These are phyloP conservation scores for Fraxinus quadrangulata DNA, from an alignment of 257 asterid species.

Conservation along the genomic window DNA sequence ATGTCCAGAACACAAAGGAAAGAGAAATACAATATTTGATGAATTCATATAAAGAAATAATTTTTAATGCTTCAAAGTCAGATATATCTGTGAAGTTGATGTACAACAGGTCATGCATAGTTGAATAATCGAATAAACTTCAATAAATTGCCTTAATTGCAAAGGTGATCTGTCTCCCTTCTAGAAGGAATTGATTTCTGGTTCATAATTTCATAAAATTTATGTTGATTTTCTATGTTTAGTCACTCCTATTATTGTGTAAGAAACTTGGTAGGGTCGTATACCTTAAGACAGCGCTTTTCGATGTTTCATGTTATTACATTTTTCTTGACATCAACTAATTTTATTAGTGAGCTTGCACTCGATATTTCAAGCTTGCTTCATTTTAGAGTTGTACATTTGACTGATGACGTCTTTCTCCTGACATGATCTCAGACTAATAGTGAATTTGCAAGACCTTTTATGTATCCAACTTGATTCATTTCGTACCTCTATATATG, in stretches of 20 bases:
- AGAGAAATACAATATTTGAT: background rate
- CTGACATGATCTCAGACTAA: too few relatives aligned
- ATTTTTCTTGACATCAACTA: too few relatives aligned
- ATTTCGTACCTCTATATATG: too few relatives aligned
- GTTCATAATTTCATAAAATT: background rate
- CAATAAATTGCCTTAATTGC: background rate
- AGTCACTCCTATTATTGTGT: too few relatives aligned
- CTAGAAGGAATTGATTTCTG: background rate
- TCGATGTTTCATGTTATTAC: too few relatives aligned
- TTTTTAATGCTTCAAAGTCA: background rate
- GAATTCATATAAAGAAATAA: background rate
- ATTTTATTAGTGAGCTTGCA: too few relatives aligned
- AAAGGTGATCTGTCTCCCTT: slow-evolving; percentile 1
- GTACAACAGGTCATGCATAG: background rate
- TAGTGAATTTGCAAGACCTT: too few relatives aligned
- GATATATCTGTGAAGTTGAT: background rate
- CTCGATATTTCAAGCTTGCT: too few relatives aligned
- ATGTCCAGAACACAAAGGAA: background rate
- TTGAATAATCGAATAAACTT: background rate
- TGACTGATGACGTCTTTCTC: too few relatives aligned
- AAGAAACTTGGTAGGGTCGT: too few relatives aligned
- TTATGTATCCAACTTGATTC: too few relatives aligned
- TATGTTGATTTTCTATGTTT: background rate
- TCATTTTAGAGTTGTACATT: too few relatives aligned
- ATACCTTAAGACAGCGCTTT: background rate